These are phyloP conservation scores for Tubosaeta sp. DNA, from an alignment of 768 basidiomycete species.

Conservation along the genomic window DNA sequence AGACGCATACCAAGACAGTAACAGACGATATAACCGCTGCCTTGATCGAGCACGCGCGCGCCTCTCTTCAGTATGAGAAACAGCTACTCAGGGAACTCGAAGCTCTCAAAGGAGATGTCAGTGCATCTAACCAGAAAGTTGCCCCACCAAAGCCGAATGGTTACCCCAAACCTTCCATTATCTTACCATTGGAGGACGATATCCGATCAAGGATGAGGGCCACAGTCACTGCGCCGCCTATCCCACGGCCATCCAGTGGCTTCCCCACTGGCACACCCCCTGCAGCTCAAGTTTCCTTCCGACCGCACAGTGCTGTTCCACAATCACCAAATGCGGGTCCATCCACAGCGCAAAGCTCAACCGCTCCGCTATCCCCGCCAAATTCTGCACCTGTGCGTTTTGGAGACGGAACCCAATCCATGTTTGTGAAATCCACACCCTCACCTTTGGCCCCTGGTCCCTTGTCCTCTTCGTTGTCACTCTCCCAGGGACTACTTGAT, in stretches of 20 bases:
- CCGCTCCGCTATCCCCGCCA: conserved; percentile 26
- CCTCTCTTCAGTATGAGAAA: conserved; percentile 87
- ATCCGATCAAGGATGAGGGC: conserved; percentile 27
- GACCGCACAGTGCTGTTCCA: conserved; percentile 33
- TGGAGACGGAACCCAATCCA: conserved; percentile 74
- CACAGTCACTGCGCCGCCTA: conserved; percentile 19
- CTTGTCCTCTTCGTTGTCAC: conserved; percentile 33
- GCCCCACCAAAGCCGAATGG: conserved; percentile 43
- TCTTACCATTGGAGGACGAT: conserved; percentile 65
- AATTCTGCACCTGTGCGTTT: conserved; percentile 53
- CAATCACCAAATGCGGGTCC: conserved; percentile 57
- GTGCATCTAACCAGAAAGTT: conserved; percentile 59
- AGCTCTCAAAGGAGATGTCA: conserved; percentile 72
- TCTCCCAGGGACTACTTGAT: conserved; percentile 19
- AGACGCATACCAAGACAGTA: conserved; percentile 78
- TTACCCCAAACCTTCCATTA: conserved; percentile 55
- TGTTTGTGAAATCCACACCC: conserved; percentile 59
- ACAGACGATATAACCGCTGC: conserved; percentile 90
- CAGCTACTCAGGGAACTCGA: conserved; percentile 87
- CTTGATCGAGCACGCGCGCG: conserved; percentile 88
- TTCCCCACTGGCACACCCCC: conserved; percentile 17
- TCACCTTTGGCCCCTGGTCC: conserved; percentile 34
- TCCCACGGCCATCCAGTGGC: conserved; percentile 17
- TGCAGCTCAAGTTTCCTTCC: conserved; percentile 20
- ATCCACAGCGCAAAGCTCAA: conserved; percentile 31